Evolutionary conservation across 257 asterid genomes (phyloP), one percentile per base, ranked within the genome.

Genomic region (Fraxinus pennsylvanica): DNA sequence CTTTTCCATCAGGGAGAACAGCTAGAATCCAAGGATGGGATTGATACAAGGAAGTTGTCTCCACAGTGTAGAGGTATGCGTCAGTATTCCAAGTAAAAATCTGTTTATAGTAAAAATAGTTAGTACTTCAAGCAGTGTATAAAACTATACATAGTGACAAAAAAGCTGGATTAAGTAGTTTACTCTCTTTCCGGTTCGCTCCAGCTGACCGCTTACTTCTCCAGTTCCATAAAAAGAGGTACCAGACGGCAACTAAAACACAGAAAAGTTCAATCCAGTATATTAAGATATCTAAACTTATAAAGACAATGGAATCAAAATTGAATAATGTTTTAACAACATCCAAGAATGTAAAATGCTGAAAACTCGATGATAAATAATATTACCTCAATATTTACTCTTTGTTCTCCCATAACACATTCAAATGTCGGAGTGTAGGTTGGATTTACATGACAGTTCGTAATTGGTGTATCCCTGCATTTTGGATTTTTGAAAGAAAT

Each of bases 1-100:
- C 88, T 86, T 92, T 92, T 75, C 99, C 99, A 73, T 80, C 84
- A 68, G 96, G 94, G 86, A 95, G 94, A 83, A 95, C 88, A 6
- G 88, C 96, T n/a, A 95, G 89, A 78, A 93, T 86, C 99, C 99
- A 95, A 33, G 99, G 99, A 84, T 95, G 99, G 70, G 99, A 95
- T 85, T 95, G 98, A 86, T 95, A 95, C 86, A 93, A 85, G 67
- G 99, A 93, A 72, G 97, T 90, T 78, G 98, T 93, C 82, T 92
- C 97, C 22, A 92, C 4, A 36, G 97, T 97, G 82, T 90, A 95
- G 63, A 96, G 97, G 93, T 92, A 95, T 1, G 99, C 98, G 84
- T 93, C 99, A 17, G 94, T 87, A 81, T 95, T 95, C 99, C 99
- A 95, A 5, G 96, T 86, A 83, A 93, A 93, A 66, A 93, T 81